Base-by-base conservation (phyloP, 2,329 filamentous ascomycete genomes). In the Pyrenophora tritici-repentis region DNA sequence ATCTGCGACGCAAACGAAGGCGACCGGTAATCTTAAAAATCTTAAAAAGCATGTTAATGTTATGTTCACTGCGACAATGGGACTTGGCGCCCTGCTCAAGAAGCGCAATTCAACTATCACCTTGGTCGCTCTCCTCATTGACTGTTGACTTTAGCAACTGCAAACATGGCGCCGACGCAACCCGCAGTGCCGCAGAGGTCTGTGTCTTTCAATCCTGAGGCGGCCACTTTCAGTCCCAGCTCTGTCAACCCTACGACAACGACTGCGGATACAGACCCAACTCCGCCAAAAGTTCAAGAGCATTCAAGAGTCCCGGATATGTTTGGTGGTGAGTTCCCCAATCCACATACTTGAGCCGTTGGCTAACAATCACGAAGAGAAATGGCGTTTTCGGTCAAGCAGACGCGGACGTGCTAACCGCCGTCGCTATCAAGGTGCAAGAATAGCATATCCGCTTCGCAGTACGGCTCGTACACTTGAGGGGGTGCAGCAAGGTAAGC, bases 191-290 rank as follows among this genome's bases (percentile, higher is more conserved):
- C 24, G 35, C 32, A 31, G 17, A 24, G 33, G 9, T 31, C 39
- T 22, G 36, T 31, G 12, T 51, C 47, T 6, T 61, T 61, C 42
- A 61, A 61, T 13, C 58, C 58, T 3, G 47, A 61, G 40, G 58
- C 56, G 22, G 33, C 46, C 4, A 36, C 56, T 3, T 61, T 61
- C 24, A 55, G 43, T 26, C 56, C 56, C 29, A 43, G 37, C 1
- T 26, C 18, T 18, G 34, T 36, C 22, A 41, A 38, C 13, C n/a
- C 47, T 31, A 45, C 38, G 34, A 34, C 24, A 14, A 17, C 33
- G n/a, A 24, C 33, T 9, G 20, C 35, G 12, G 1, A 16, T 46
- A 14, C 14, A 34, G 41, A 24, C 12, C 14, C 34, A 14, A 37
- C 36, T 40, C 47, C 35, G 17, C 32, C 26, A 16, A 18, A 18